A percentile compares a stretch with the other conserved stretches of the same genome.
phyloP scores from a whole-genome alignment of 2,329 filamentous ascomycete species.

The Ophiostoma populinum region DNA sequence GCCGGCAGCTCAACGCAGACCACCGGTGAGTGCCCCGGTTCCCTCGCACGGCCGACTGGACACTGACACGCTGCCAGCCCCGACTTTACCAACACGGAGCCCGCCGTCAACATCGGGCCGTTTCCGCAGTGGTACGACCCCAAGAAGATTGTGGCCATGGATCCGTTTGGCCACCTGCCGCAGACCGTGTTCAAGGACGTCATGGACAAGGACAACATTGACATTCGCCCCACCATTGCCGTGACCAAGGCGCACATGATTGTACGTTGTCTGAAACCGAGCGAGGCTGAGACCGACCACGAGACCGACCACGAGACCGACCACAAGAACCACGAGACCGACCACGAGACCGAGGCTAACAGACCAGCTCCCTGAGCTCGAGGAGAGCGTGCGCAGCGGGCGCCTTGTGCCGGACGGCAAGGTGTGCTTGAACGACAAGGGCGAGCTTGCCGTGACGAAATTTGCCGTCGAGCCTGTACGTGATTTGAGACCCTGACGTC shows the following conservation, averaged over 20 bases:
- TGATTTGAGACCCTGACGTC: constrained; percentile 12
- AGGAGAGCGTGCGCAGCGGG: constrained; percentile 68
- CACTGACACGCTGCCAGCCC: constrained; percentile 21
- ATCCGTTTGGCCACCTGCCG: constrained; percentile 76
- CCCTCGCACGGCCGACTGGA: not conserved
- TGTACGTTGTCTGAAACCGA: no score
- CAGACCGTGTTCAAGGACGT: constrained; percentile 69
- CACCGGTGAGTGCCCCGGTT: constrained; percentile 32
- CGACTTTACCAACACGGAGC: constrained; percentile 64
- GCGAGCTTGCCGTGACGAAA: constrained; percentile 87
- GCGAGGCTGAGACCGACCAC: no score
- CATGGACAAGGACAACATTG: constrained; percentile 62
- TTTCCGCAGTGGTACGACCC: constrained; percentile 79
- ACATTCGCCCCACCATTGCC: constrained; percentile 80
- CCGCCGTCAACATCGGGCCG: constrained; percentile 73
- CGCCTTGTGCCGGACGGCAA: constrained; percentile 69
- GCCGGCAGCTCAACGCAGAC: constrained; percentile 68
- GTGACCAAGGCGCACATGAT: constrained; percentile 87
- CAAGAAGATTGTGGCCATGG: constrained; percentile 96
- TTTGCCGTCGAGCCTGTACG: constrained; percentile 85
- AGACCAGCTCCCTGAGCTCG: constrained; percentile 63
- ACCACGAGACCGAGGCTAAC: no score
- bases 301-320: no score
- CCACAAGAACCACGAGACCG: no score
- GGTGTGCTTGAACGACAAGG: constrained; percentile 69